Percentiles rank a stretch among this genome's conserved stretches.
phyloP scores from a whole-genome alignment of 2,329 filamentous ascomycete species.

The Cercospora zeae-maydis region DNA sequence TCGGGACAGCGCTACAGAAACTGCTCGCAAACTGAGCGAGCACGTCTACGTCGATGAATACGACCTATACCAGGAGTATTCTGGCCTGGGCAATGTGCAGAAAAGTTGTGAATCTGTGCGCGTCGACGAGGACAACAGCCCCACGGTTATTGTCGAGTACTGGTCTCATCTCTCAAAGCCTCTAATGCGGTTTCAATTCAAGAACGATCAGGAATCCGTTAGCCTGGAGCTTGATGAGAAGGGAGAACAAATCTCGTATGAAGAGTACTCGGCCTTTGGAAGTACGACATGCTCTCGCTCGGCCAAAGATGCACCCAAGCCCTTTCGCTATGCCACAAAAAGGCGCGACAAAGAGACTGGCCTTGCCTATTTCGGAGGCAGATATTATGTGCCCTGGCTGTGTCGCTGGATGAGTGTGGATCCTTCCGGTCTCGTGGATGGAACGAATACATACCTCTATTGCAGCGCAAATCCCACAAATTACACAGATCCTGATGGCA shows the following conservation, averaged over 20 bases:
- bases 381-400: no score
- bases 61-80: background rate
- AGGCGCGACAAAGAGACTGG: no score
- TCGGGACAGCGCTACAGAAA: background rate
- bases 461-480: no score
- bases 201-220: background rate
- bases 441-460: no score
- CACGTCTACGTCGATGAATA: background rate
- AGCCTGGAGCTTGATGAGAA: background rate
- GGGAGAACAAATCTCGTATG: background rate
- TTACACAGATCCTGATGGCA: no score
- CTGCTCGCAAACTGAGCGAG: background rate
- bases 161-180: background rate
- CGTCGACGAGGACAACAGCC: background rate
- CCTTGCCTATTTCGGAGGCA: no score
- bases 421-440: no score
- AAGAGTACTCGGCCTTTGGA: background rate
- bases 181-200: background rate
- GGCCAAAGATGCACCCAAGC: background rate
- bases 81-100: background rate
- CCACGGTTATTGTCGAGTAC: background rate
- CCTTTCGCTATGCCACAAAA: background rate
- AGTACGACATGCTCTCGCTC: background rate
- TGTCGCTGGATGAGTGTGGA: no score
- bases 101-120: background rate